Evolutionary conservation across 1,139 yeast genomes (phyloP).

Genomic region (Hanseniaspora sp.): DNA sequence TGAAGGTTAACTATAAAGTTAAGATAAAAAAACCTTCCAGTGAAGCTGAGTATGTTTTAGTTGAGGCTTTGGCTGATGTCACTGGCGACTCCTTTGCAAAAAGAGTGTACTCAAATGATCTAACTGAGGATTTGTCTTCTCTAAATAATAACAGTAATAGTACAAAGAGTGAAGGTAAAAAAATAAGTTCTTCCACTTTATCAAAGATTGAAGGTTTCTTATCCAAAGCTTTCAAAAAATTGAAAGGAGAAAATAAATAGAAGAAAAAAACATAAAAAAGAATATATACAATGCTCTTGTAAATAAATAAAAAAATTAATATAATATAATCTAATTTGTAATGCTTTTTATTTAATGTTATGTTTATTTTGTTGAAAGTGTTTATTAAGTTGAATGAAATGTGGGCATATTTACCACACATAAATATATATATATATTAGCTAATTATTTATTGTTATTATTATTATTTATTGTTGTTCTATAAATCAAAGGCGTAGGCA

Average conservation of each 20-base stretch:
- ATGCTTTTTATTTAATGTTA: background rate
- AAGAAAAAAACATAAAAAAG: background rate
- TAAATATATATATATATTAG: too few species aligned
- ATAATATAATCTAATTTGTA: background rate
- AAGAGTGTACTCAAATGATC: conserved; percentile 40
- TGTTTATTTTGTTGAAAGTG: background rate
- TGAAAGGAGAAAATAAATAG: conserved; percentile 28
- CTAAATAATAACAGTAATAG: conserved; percentile 16
- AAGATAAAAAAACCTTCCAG: conserved; percentile 64
- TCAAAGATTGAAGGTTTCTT: conserved; percentile 54
- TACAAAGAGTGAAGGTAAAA: conserved; percentile 16
- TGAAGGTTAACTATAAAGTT: conserved; percentile 65
- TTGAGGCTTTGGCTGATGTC: conserved; percentile 91
- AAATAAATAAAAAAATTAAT: background rate
- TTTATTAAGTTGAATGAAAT: background rate
- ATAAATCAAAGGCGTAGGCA: conserved; percentile 41
- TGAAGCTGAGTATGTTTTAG: conserved; percentile 79
- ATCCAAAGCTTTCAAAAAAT: conserved; percentile 51
- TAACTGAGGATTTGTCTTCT: conserved; percentile 19
- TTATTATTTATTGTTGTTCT: too few species aligned
- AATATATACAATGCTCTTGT: background rate
- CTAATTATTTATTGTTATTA: too few species aligned
- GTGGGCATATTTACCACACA: too few species aligned
- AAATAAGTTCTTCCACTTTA: conserved; percentile 41
- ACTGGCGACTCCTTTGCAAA: conserved; percentile 70